Evolutionary conservation across 768 basidiomycete species (phyloP).

Genomic region (Phylloporus sp.): DNA sequence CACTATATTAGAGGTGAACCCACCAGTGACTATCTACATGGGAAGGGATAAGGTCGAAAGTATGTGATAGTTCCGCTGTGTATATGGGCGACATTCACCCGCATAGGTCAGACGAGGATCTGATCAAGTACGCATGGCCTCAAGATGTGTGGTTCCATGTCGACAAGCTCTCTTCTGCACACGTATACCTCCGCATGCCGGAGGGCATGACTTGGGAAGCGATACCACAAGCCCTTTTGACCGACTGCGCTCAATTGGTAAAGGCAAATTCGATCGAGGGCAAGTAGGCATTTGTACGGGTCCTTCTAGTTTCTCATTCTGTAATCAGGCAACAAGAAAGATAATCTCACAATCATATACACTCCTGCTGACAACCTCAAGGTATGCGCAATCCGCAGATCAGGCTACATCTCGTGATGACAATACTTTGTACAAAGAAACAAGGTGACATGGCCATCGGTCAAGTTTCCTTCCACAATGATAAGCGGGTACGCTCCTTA

Average conservation of each 20-base stretch:
- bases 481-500: conserved; percentile 61
- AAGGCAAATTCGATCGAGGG: conserved; percentile 99
- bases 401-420: background rate
- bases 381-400: conserved; percentile 39
- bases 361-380: conserved; percentile 91
- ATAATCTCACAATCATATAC: conserved; percentile 89
- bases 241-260: conserved; percentile 90
- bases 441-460: conserved; percentile 97
- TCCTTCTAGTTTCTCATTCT: background rate
- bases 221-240: conserved; percentile 75
- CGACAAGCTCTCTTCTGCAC: conserved; percentile 94
- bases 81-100: conserved; percentile 14
- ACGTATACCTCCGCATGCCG: conserved; percentile 92
- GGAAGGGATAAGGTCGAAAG: conserved; percentile 96
- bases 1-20: conserved; percentile 45
- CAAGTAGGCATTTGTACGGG: background rate
- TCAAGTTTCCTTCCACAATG: conserved; percentile 90
- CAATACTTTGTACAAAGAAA: conserved; percentile 55
- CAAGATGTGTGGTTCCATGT: conserved; percentile 95
- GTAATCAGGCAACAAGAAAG: conserved; percentile 86
- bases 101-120: conserved; percentile 74
- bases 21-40: conserved; percentile 82
- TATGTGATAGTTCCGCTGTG: conserved; percentile 36
- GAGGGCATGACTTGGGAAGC: conserved; percentile 80
- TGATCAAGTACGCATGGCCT: conserved; percentile 90